phyloP scores from a whole-genome alignment of 83 land plant genomes.

The Thuja plicata region DNA sequence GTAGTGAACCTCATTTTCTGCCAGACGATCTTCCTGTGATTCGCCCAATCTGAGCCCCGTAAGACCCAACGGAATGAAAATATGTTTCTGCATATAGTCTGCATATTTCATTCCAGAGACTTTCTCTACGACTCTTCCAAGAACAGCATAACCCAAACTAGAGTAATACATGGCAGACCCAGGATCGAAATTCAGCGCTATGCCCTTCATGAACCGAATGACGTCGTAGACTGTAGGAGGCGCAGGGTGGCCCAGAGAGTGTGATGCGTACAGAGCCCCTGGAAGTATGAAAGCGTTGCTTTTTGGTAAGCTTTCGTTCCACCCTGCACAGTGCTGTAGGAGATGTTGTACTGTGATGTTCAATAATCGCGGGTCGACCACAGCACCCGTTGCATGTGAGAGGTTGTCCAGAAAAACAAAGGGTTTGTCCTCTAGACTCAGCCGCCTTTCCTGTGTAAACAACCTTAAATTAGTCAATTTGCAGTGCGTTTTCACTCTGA shows the following conservation, averaged over 20 bases:
- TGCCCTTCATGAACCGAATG: slow-evolving; percentile 8
- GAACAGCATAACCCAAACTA: neutral
- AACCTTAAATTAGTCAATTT: no score
- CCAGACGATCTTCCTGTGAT: neutral
- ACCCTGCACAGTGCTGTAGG: neutral
- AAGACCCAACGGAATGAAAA: neutral
- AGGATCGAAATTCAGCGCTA: neutral
- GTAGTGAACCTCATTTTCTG: neutral
- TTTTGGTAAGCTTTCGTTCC: neutral
- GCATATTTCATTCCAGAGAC: neutral
- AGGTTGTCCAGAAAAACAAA: neutral
- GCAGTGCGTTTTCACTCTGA: no score
- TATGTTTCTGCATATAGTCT: neutral
- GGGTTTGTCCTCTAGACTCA: neutral
- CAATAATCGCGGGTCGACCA: neutral
- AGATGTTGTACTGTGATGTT: neutral
- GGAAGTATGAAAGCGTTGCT: neutral
- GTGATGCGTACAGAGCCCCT: neutral
- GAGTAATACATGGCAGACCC: neutral
- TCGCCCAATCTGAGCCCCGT: neutral
- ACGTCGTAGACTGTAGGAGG: neutral
- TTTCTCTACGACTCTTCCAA: slow-evolving; percentile 1
- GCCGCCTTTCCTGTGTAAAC: neutral
- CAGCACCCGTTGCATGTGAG: neutral
- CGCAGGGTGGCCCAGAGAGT: neutral